Base-by-base conservation (phyloP, 1,284 basidiomycete genomes). In the Polyporus tsugae region DNA sequence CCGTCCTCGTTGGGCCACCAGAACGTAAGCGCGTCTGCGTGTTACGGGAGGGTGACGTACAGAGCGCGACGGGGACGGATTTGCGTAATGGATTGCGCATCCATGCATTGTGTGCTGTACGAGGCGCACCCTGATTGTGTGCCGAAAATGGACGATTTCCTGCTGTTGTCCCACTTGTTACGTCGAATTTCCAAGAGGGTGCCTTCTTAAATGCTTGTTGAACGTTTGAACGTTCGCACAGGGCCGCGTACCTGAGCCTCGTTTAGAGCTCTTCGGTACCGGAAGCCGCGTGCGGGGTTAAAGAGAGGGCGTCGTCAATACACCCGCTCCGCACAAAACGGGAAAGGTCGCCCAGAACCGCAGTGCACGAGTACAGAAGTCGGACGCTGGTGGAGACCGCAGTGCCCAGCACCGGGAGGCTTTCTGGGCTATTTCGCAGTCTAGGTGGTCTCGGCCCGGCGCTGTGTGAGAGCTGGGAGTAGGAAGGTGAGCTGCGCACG, bases 21-120 rank as follows among this genome's bases (percentile, higher is more conserved):
- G 64, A 65, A 65, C 25, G 38, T 49, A 49, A 49, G 33, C 13
- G 52, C 55, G 39, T 29, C 22, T 29, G 62, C 49, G 9, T 11
- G 29, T 61, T 62, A 62, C 65, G 60, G 39, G 38, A 66, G 11
- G 33, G 59, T 66, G 65, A 66, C 65, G 65, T 66, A 66, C 65
- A 66, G 60, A 38, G 60, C 60, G 65, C 65, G 60, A 66, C 52
- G 65, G 39, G 19, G 49, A 57, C 60, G 60, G 60, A 61, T 41
- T 66, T n/a, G 49, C 58, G 39, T 46, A 57, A 46, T 17, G 15
- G 44, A 19, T 55, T 49, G 62, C 10, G 42, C 42, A 49, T 33
- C n/a, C n/a, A 42, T 35, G 25, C n/a, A 11, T 22, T 41, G 36
- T 41, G 36, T 53, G 17, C 6, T 36, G 46, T 38, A 36, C 38